Conservation (phyloP, 129 eudicot species). For the Lonicera japonica region DNA sequence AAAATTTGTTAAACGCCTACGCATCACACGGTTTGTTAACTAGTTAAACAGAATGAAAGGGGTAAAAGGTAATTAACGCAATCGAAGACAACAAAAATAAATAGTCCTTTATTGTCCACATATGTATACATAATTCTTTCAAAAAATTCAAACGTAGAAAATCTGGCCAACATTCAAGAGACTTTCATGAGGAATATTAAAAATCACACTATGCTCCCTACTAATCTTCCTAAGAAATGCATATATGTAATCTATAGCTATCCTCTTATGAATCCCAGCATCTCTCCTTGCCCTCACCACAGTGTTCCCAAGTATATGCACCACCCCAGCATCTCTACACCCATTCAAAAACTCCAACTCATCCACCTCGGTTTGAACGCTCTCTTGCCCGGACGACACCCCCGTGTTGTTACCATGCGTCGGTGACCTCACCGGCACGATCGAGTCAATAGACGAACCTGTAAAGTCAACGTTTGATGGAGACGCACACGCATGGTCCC, state of each 20-base stretch:
- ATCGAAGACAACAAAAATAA: too few relatives aligned
- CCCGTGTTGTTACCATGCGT: conserved; percentile 15
- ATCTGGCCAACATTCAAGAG: conserved; percentile 90
- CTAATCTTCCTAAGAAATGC: conserved; percentile 90
- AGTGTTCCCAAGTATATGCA: conserved; percentile 88
- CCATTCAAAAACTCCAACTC: conserved; percentile 66
- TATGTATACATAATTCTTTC: not conserved
- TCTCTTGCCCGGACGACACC: conserved; percentile 52
- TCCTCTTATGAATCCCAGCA: conserved; percentile 47
- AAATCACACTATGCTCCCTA: conserved; percentile 93
- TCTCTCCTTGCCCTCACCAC: conserved; percentile 71
- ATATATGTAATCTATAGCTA: conserved; percentile 76
- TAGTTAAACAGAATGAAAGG: too few relatives aligned
- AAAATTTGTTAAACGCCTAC: too few relatives aligned
- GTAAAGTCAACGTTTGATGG: conserved; percentile 44
- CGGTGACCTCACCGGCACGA: conserved; percentile 53
- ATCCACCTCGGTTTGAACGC: conserved; percentile 58
- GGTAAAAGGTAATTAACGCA: not conserved
- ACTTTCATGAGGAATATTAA: conserved; percentile 92
- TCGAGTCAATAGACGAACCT: conserved; percentile 61
- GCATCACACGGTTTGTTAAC: too few relatives aligned
- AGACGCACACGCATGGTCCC: conserved; percentile 24
- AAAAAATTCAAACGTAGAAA: conserved; percentile 60
- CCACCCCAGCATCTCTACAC: conserved; percentile 89
- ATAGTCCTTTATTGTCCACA: not conserved